Conservation (phyloP, 2,329 filamentous ascomycete genomes). For the Lomentospora prolificans region DNA sequence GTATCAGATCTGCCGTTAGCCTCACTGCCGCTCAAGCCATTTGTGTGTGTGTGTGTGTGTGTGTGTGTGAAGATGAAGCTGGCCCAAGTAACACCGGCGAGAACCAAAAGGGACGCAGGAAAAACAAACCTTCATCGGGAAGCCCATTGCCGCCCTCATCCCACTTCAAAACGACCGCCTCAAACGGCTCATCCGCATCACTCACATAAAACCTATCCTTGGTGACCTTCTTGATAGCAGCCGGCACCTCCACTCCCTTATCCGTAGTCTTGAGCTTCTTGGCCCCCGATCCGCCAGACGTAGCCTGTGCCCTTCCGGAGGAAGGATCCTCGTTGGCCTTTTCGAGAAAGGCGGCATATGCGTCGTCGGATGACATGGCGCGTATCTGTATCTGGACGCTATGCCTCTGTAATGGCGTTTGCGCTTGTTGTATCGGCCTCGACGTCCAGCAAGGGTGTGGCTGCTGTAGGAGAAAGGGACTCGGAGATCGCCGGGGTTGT, state of each 20-base stretch:
- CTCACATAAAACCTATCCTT: conserved; percentile 59
- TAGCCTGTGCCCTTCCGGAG: conserved; percentile 14
- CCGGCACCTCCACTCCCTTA: conserved; percentile 49
- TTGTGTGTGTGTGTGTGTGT: too few relatives aligned
- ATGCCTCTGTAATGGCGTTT: not conserved
- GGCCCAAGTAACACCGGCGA: not conserved
- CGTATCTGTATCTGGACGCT: not conserved
- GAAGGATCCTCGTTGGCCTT: conserved; percentile 71
- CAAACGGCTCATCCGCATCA: conserved; percentile 80
- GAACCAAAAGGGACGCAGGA: conserved; percentile 9
- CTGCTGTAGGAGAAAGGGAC: too few relatives aligned
- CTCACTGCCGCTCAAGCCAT: too few relatives aligned
- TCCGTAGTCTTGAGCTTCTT: conserved; percentile 42
- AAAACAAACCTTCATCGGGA: conserved; percentile 49
- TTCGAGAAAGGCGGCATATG: conserved; percentile 75
- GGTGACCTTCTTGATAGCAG: conserved; percentile 37
- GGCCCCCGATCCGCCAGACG: conserved; percentile 10
- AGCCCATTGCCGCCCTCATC: conserved; percentile 39
- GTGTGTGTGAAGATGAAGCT: too few relatives aligned
- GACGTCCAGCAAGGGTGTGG: not conserved
- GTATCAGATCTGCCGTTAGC: too few relatives aligned
- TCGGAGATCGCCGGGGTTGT: not conserved
- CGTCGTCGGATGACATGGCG: conserved; percentile 64
- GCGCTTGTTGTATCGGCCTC: not conserved
- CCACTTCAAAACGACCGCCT: conserved; percentile 61